Evolutionary conservation across 306 rosid species (phyloP), one percentile per base, ranked within the genome.

Genomic region (Trifolium subterraneum): DNA sequence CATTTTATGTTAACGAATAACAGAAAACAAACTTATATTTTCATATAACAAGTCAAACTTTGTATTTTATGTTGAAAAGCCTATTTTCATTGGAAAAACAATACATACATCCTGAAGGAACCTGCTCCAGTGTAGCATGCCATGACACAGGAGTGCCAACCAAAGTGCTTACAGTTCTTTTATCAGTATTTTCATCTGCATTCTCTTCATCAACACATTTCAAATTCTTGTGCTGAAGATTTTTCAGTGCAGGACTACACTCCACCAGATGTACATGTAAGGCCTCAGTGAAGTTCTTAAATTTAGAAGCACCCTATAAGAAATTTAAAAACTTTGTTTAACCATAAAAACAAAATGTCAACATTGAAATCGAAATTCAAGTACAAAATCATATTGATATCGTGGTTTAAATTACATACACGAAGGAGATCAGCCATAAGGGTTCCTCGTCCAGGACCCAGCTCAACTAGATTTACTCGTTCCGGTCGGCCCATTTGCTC

Each of bases 361-460:
- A 20, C 65, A 33, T 23, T 58, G 36, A 45, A 61, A 72, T 14
- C 50, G 25, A n/a, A n/a, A n/a, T n/a, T n/a, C n/a, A 44, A 23
- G 62, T 10, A 41, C 42, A 55, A n/a, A 67, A 25, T 75, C 20
- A 72, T 4, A 52, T 67, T 6, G 0, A 76, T 39, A 64, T 12
- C 39, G 22, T 58, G 45, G 10, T 73, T 69, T 38, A 85, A 59
- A 8, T 73, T 69, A 18, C 88, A 59, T 88, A 92, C 99, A 2
- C 86, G 90, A 73, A 94, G 96, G 77, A 94, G 93, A 74, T 94
- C 99, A 0, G 84, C 96, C 95, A 92, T 90, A 10, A 94, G 97
- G 52, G 97, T 92, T 80, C 99, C 99, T 73, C 99, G 86, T 45
- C 99, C 99, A 0, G 99, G 97, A 5, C 99, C 99, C 22, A 94